These are phyloP conservation scores for Neofusicoccum ribis DNA, from an alignment of 2,329 filamentous ascomycete species.

Conservation along the genomic window DNA sequence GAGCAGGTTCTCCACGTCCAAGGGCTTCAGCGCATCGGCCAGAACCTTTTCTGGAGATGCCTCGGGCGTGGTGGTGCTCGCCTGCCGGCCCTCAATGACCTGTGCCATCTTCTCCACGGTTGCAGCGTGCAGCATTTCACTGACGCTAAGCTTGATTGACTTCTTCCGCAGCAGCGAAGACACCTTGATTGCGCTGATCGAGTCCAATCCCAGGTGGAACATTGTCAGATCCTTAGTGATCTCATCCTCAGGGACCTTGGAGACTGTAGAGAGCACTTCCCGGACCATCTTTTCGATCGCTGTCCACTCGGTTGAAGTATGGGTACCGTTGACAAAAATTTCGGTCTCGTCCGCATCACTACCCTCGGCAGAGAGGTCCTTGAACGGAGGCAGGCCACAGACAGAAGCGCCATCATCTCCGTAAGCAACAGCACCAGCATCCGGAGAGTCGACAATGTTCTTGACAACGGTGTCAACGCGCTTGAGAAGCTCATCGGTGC, in stretches of 20 bases:
- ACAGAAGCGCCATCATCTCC: conserved; percentile 57
- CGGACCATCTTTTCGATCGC: conserved; percentile 43
- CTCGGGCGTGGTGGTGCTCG: background rate
- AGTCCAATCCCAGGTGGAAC: conserved; percentile 86
- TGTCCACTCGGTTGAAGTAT: conserved; percentile 29
- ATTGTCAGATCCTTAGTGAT: conserved; percentile 66
- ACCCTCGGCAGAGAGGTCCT: conserved; percentile 9
- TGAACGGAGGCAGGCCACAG: conserved; percentile 60
- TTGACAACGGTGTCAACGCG: conserved; percentile 61
- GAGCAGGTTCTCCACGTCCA: conserved; percentile 46
- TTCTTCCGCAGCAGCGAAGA: conserved; percentile 67
- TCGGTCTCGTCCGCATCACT: background rate
- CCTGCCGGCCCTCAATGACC: conserved; percentile 27
- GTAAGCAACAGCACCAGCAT: conserved; percentile 58
- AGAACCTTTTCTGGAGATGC: conserved; percentile 10
- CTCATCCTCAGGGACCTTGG: conserved; percentile 57
- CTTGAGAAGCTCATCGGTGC: conserved; percentile 54
- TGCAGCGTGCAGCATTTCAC: conserved; percentile 67
- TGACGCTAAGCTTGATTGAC: conserved; percentile 64
- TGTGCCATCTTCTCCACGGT: conserved; percentile 66
- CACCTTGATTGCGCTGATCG: conserved; percentile 87
- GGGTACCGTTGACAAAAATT: background rate
- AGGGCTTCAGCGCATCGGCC: conserved; percentile 29
- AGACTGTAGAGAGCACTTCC: conserved; percentile 55
- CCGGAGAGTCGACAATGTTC: conserved; percentile 54